These are phyloP conservation scores for Paspalum notatum DNA, from an alignment of 176 grass and related monocot species.

Conservation along the genomic window DNA sequence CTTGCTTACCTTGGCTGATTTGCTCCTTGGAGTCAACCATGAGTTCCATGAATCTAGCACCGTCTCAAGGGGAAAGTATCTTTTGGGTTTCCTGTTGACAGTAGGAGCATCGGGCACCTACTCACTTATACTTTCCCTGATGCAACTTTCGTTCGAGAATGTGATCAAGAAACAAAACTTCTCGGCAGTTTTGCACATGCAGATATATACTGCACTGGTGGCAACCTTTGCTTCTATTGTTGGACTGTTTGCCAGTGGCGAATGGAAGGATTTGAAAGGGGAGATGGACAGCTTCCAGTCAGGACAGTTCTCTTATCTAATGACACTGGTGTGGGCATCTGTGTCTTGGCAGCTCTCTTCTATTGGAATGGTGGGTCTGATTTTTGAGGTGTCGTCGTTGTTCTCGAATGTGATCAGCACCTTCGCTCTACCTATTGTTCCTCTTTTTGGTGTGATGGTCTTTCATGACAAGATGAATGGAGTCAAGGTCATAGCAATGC, in stretches of 20 bases:
- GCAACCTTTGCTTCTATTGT: conserved; percentile 48
- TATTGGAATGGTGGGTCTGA: conserved; percentile 70
- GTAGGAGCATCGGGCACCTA: conserved; percentile 71
- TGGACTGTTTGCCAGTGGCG: conserved; percentile 71
- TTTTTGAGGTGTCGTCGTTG: conserved; percentile 75
- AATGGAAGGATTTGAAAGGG: conserved; percentile 59
- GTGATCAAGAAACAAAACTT: conserved; percentile 64
- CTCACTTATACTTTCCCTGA: conserved; percentile 79
- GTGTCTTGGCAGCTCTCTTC: conserved; percentile 73
- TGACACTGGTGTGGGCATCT: conserved; percentile 69
- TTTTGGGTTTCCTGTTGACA: conserved; percentile 68
- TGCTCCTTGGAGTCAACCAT: conserved; percentile 57
- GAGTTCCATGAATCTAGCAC: conserved; percentile 24
- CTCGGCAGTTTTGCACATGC: conserved; percentile 63
- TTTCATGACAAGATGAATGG: conserved; percentile 76
- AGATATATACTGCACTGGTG: conserved; percentile 63
- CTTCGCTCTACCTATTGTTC: conserved; percentile 58
- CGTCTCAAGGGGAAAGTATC: conserved; percentile 42
- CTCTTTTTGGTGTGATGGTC: conserved; percentile 67
- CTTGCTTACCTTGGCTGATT: conserved; percentile 65
- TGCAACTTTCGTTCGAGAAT: conserved; percentile 78
- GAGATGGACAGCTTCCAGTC: conserved; percentile 69
- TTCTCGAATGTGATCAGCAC: conserved; percentile 87
- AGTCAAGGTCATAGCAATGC: conserved; percentile 69
- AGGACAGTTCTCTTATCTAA: conserved; percentile 76